These are phyloP conservation scores for Colletotrichum camelliae DNA, from an alignment of 2,329 filamentous ascomycete species.

Conservation along the genomic window DNA sequence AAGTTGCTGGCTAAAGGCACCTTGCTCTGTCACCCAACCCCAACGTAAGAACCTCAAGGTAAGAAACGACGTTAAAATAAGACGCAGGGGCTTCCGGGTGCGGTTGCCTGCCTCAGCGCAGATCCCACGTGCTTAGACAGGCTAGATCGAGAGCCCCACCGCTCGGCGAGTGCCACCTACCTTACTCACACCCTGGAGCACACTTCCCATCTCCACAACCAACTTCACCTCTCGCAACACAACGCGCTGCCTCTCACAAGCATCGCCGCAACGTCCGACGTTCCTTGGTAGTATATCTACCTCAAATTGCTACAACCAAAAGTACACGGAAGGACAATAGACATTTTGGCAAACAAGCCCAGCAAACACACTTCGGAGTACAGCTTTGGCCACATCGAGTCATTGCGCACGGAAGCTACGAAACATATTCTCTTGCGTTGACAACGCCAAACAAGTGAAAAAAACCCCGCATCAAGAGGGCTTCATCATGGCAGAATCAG, in stretches of 20 bases:
- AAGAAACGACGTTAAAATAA: not conserved
- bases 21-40: not conserved
- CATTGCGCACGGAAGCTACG: conserved; percentile 5
- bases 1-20: not conserved
- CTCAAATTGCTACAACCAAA: not conserved
- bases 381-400: not conserved
- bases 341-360: not conserved
- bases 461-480: not conserved
- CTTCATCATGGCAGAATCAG: not conserved
- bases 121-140: conserved; percentile 4
- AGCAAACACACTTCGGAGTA: not conserved
- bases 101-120: not conserved
- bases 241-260: not conserved
- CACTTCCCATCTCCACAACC: not conserved
- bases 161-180: not conserved
- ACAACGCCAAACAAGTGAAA: not conserved
- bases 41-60: not conserved
- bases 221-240: not conserved
- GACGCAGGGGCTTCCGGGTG: not conserved
- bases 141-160: not conserved
- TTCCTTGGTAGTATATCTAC: not conserved
- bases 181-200: not conserved
- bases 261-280: not conserved
- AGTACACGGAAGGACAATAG: not conserved
- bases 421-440: not conserved